phyloP scores from a whole-genome alignment of 768 basidiomycete genomes.

The Tephrocybe sp. region DNA sequence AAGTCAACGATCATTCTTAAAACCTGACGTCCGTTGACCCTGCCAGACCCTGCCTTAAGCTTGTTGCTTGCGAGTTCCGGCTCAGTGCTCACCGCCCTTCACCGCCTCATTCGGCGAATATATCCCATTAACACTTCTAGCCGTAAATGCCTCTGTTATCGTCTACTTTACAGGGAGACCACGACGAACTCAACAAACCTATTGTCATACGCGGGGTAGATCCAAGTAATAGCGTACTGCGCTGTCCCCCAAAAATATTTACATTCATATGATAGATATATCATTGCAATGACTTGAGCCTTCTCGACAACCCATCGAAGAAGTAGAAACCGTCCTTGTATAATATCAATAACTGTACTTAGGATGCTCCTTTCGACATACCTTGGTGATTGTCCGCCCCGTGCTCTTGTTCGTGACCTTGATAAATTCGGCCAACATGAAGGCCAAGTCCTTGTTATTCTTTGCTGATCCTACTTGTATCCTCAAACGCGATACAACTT shows the following conservation, averaged over 20 bases:
- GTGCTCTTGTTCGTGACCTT: conserved; percentile 64
- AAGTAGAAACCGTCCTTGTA: conserved; percentile 64
- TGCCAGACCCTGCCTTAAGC: neutral
- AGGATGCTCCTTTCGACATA: conserved; percentile 15
- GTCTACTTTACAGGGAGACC: neutral
- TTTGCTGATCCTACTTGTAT: conserved; percentile 48
- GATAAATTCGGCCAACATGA: conserved; percentile 69
- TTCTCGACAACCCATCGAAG: conserved; percentile 55
- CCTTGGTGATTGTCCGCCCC: conserved; percentile 73
- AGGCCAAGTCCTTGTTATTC: conserved; percentile 56
- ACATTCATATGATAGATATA: neutral
- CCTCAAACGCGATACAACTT: conserved; percentile 55
- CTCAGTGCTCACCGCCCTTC: neutral
- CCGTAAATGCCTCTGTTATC: too few species aligned
- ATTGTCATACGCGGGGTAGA: conserved; percentile 7
- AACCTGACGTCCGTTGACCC: neutral
- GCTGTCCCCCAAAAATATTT: neutral
- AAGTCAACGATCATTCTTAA: neutral
- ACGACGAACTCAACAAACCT: neutral
- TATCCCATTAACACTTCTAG: neutral
- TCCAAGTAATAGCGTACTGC: conserved; percentile 1
- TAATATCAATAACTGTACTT: neutral
- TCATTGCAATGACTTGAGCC: conserved; percentile 41
- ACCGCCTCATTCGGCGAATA: neutral
- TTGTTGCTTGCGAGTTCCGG: neutral